A percentile compares a stretch with the other conserved stretches of the same genome.
Conservation (phyloP, 148 eudicot genomes). For the Cornus controversa region DNA sequence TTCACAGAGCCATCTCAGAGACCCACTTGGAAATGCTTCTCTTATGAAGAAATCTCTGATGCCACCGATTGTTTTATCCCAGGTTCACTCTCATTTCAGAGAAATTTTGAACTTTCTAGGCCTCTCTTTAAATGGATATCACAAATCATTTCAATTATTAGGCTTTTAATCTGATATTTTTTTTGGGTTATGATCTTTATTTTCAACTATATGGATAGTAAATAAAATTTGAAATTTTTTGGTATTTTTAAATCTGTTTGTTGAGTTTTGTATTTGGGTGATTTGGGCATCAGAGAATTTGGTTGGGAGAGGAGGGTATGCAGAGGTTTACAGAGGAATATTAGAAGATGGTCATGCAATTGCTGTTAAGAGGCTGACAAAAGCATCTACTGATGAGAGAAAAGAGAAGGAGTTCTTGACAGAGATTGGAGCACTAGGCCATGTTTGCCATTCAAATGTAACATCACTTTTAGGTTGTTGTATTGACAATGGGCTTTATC, state of each 20-base stretch:
- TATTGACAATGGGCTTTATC: conserved; percentile 76
- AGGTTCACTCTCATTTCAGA: conserved; percentile 35
- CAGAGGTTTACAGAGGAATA: conserved; percentile 81
- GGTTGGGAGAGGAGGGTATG: conserved; percentile 95
- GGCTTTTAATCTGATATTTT: neutral
- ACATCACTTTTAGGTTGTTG: conserved; percentile 83
- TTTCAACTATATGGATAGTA: no score
- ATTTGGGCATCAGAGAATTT: conserved; percentile 57
- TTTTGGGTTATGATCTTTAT: no score
- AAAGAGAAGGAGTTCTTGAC: conserved; percentile 88
- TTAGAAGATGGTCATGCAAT: conserved; percentile 59
- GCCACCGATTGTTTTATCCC: conserved; percentile 81
- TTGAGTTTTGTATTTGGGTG: neutral
- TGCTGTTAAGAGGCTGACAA: conserved; percentile 82
- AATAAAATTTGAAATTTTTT: no score
- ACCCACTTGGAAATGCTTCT: conserved; percentile 87
- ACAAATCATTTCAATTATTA: neutral
- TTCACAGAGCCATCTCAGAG: conserved; percentile 17
- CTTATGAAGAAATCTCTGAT: conserved; percentile 69
- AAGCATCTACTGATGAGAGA: conserved; percentile 57
- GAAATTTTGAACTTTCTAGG: neutral
- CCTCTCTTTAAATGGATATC: neutral
- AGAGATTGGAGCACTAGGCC: conserved; percentile 91
- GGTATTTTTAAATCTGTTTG: neutral
- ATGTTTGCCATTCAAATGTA: conserved; percentile 86